Evolutionary conservation across 1,284 basidiomycete genomes (phyloP).

Genomic region (Ustilago xerochloae): DNA sequence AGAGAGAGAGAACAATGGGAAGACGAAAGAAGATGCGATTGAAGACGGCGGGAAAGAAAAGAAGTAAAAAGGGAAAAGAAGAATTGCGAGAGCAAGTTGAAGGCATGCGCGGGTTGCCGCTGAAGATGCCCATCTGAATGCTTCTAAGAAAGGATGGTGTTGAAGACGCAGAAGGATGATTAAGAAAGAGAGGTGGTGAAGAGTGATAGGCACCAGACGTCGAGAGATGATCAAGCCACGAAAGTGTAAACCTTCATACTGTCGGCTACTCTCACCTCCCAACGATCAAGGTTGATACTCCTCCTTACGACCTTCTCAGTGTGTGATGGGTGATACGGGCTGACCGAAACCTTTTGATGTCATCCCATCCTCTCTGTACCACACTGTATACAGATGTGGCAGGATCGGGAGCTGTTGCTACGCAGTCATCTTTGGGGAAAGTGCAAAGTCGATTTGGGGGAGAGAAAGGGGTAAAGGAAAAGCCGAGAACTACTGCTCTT

Average conservation of each 20-base stretch:
- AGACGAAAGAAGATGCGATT: not conserved
- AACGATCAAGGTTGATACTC: not conserved
- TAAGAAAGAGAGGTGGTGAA: conserved; percentile 7
- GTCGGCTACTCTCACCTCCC: not conserved
- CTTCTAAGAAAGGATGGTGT: not conserved
- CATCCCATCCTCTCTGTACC: conserved; percentile 35
- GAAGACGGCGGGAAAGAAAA: not conserved
- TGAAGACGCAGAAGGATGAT: not conserved
- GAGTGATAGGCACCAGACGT: no score
- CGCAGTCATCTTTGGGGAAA: not conserved
- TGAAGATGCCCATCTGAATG: conserved; percentile 29
- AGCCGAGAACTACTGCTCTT: not conserved
- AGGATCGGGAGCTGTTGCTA: conserved; percentile 31
- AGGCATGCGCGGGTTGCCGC: conserved; percentile 47
- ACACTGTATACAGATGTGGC: conserved; percentile 17
- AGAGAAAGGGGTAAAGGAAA: not conserved
- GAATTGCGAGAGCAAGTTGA: not conserved
- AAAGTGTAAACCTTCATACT: not conserved
- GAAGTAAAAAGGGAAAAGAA: not conserved
- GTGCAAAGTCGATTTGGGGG: not conserved
- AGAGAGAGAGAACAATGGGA: conserved; percentile 11
- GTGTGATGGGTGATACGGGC: no score
- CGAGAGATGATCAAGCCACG: no score
- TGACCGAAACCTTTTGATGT: conserved; percentile 9
- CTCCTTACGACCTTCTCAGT: conserved; percentile 20